Evolutionary conservation across 805 yeast genomes (phyloP).

Genomic region (Saturnispora serradocipensis): DNA sequence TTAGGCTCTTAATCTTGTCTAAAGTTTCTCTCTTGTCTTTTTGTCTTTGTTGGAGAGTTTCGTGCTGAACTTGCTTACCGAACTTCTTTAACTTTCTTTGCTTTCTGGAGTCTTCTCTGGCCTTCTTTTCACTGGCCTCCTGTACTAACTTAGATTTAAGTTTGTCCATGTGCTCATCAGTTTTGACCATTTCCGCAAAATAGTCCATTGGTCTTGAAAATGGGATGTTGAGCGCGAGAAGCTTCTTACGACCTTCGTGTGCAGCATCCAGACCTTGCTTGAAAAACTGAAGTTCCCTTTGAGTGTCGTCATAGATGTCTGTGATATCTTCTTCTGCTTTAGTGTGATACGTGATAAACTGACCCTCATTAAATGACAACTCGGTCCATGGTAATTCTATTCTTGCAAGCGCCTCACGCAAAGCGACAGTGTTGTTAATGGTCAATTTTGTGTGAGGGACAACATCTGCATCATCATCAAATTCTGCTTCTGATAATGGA

Average conservation of each 20-base stretch:
- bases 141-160: conserved; percentile 70
- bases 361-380: conserved; percentile 76
- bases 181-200: conserved; percentile 97
- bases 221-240: conserved; percentile 66
- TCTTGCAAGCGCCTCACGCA: conserved; percentile 58
- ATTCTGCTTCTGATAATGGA: conserved; percentile 82
- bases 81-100: conserved; percentile 94
- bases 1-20: conserved; percentile 83
- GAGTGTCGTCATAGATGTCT: conserved; percentile 92
- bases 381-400: conserved; percentile 57
- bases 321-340: conserved; percentile 58
- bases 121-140: conserved; percentile 75
- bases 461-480: conserved; percentile 90
- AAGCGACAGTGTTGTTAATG: conserved; percentile 78
- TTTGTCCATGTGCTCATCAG: conserved; percentile 96
- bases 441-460: conserved; percentile 89
- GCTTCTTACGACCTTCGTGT: conserved; percentile 53
- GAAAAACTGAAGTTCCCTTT: conserved; percentile 90
- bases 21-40: conserved; percentile 85
- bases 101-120: conserved; percentile 85
- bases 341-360: conserved; percentile 52
- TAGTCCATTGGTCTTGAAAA: conserved; percentile 91
- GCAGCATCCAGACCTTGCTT: conserved; percentile 89
- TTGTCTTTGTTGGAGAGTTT: conserved; percentile 86
- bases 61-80: conserved; percentile 94